These are phyloP conservation scores for Solanum chmielewskii DNA, from an alignment of 257 asterid species.

Conservation along the genomic window DNA sequence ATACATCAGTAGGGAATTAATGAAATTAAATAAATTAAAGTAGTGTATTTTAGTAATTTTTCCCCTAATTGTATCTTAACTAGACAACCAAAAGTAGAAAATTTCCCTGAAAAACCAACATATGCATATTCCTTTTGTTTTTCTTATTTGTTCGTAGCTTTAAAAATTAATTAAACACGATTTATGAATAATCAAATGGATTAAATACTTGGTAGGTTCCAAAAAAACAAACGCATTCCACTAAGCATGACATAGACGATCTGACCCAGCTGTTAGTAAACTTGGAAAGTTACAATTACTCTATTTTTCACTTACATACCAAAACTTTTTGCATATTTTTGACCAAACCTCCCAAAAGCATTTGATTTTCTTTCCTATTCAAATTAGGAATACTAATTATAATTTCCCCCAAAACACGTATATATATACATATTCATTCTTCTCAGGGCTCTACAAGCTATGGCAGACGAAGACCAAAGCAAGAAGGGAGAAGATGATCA, in stretches of 20 bases:
- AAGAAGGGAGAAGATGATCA: background rate
- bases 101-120: background rate
- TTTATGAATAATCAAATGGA: background rate
- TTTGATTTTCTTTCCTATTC: background rate
- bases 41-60: no score
- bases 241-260: background rate
- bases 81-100: background rate
- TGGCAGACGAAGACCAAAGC: background rate
- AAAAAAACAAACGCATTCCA: background rate
- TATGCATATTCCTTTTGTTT: background rate
- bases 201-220: background rate
- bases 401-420: background rate
- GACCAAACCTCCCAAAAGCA: background rate
- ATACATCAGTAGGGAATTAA: no score
- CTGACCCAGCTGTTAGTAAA: background rate
- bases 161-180: no score
- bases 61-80: no score
- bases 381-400: background rate
- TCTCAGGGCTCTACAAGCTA: background rate
- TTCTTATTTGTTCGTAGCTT: background rate
- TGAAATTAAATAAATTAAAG: no score
- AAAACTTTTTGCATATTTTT: background rate
- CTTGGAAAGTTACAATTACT: background rate
- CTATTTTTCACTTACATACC: background rate
- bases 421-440: background rate